These are phyloP conservation scores for Fusarium udum DNA, from an alignment of 2,329 filamentous ascomycete species.

Conservation along the genomic window DNA sequence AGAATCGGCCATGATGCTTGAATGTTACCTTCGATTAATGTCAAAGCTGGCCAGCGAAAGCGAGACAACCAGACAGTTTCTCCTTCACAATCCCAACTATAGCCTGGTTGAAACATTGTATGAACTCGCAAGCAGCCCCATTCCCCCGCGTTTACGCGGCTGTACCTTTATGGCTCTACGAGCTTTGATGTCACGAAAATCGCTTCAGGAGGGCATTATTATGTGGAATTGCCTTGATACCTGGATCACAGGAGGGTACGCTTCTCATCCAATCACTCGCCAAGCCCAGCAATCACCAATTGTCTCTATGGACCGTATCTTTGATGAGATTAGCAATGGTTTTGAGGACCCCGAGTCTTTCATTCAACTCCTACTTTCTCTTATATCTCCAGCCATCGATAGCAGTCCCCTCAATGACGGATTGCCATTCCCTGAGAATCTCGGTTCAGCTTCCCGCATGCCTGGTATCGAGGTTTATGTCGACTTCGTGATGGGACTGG, in stretches of 20 bases:
- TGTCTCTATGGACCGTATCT: conserved; percentile 69
- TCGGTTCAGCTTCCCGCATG: conserved; percentile 78
- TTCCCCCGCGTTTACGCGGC: conserved; percentile 80
- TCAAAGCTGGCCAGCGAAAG: conserved; percentile 83
- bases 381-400: conserved; percentile 73
- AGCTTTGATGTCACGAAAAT: conserved; percentile 80
- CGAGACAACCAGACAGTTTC: conserved; percentile 74
- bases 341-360: conserved; percentile 91
- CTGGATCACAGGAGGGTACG: conserved; percentile 75
- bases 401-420: conserved; percentile 73
- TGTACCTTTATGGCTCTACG: conserved; percentile 83
- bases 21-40: conserved; percentile 90
- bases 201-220: conserved; percentile 69
- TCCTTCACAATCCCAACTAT: conserved; percentile 72
- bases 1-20: conserved; percentile 95
- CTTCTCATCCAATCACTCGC: conserved; percentile 48
- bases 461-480: conserved; percentile 92
- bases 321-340: conserved; percentile 77
- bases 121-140: conserved; percentile 78
- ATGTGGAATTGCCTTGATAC: conserved; percentile 86
- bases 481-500: conserved; percentile 85
- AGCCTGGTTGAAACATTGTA: conserved; percentile 79
- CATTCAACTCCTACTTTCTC: conserved; percentile 76
- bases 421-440: conserved; percentile 85
- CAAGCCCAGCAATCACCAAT: conserved; percentile 48